Base-by-base conservation (phyloP, 208 protist genomes). In the Acanthamoeba lenticulata region DNA sequence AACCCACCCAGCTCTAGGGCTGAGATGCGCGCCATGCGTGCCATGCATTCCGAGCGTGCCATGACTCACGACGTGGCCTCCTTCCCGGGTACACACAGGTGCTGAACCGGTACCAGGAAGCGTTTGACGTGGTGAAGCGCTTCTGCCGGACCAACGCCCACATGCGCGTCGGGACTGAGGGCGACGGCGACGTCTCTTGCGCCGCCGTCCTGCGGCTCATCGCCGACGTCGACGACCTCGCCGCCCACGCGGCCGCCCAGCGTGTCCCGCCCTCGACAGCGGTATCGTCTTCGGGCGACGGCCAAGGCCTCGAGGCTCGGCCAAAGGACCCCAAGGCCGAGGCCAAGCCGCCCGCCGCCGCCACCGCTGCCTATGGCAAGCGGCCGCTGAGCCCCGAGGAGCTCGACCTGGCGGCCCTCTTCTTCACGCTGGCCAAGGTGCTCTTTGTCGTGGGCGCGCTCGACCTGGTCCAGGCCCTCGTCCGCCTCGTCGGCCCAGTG, bases 331-430 rank as follows among this genome's bases (percentile, higher is more conserved):
- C 2, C 17, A 55, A 17, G 17, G 89, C 27, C 34, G 93, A 32
- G 42, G 52, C 24, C 13, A 13, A 13, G 5, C n/a, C 17, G 34
- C 40, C 24, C 83, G 86, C 42, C 40, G 55, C 11, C 19, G 47
- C 45, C 38, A 44, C 45, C 42, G 36, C 7, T 32, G 32, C 34
- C 15, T 19, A 2, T n/a, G 60, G 2, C 52, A 47, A 44, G 65
- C 40, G 45, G 32, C 47, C 44, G 1, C 95, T 94, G 40, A 94
- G 13, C 24, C 42, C 52, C 32, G 90, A 94, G 17, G 95, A 97
- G 74, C 88, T 97, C 5, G 96, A 97, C 62, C 45, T 97, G 1
- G 40, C 97, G 29, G 95, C 95, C 7, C 45, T 97, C 27, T 93
- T 94, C 57, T 97, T 74, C 62, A 97, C 96, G 1, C 36, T 95